Conservation (phyloP, 2,329 filamentous ascomycete species). For the Fusarium beomiforme region DNA sequence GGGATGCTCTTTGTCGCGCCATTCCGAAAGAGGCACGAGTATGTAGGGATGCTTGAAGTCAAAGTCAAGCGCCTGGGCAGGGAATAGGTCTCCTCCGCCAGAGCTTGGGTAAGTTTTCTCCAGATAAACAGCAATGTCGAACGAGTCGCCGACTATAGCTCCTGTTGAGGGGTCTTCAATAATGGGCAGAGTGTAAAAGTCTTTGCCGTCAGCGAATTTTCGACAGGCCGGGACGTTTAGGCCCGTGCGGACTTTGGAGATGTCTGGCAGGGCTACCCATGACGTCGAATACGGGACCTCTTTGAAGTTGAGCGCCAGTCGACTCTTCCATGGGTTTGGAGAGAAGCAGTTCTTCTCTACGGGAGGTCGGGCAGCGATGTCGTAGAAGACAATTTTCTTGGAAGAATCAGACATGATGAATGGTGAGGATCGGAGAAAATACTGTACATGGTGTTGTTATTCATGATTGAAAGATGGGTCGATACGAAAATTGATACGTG, state of each 20-base stretch:
- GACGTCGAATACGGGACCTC: slow-evolving; percentile 46
- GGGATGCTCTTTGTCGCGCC: slow-evolving; percentile 38
- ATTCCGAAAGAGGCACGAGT: slow-evolving; percentile 50
- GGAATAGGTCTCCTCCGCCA: slow-evolving; percentile 60
- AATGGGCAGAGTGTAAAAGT: slow-evolving; percentile 70
- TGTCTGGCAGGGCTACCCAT: slow-evolving; percentile 65
- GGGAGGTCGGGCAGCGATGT: slow-evolving; percentile 52
- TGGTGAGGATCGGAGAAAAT: accelerated
- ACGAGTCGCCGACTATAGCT: slow-evolving; percentile 66
- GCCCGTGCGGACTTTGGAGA: slow-evolving; percentile 57
- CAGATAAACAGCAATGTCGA: slow-evolving; percentile 72
- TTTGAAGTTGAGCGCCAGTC: slow-evolving; percentile 57
- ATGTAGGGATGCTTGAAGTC: slow-evolving; percentile 31
- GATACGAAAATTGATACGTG: not conserved
- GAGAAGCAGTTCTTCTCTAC: slow-evolving; percentile 37
- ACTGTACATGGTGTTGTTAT: not conserved
- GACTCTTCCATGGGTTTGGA: slow-evolving; percentile 48
- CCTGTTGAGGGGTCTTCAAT: slow-evolving; percentile 57
- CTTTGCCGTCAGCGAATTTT: slow-evolving; percentile 64
- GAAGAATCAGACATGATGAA: not conserved
- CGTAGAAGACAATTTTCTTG: slow-evolving; percentile 51
- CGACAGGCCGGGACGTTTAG: slow-evolving; percentile 61
- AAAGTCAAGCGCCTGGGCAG: slow-evolving; percentile 54
- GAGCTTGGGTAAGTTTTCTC: slow-evolving; percentile 60
- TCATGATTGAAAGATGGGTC: accelerated